Conservation (phyloP, 305 asterid species). For the Stenogyne calaminthoides region DNA sequence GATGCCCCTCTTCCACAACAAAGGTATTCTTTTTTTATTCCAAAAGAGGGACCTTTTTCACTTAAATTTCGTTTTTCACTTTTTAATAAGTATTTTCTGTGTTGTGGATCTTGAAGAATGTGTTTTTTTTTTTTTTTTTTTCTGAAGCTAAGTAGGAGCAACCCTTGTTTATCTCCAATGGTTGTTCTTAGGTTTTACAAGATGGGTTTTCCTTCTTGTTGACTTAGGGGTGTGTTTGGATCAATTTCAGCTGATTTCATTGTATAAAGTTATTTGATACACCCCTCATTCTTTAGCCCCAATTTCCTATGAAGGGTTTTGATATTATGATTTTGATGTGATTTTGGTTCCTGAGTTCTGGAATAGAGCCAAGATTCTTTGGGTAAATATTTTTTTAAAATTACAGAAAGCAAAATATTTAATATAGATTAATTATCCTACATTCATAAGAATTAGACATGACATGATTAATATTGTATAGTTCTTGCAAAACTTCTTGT, state of each 20-base stretch:
- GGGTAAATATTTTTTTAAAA: not conserved
- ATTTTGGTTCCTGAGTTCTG: not conserved
- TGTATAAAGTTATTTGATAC: not conserved
- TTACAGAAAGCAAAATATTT: not conserved
- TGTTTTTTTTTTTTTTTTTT: not conserved
- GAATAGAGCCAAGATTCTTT: not conserved
- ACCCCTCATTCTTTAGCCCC: not conserved
- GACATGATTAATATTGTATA: too few relatives aligned
- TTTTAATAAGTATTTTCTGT: not conserved
- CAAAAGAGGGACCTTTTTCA: not conserved
- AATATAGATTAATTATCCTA: not conserved
- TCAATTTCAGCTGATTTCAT: not conserved
- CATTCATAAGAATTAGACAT: not conserved
- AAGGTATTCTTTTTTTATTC: conserved; percentile 20
- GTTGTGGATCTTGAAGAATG: conserved; percentile 2
- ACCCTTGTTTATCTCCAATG: not conserved
- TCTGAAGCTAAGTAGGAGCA: not conserved
- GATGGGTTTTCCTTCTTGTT: not conserved
- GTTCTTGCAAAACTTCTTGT: not conserved
- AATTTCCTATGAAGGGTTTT: not conserved
- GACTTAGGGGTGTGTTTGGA: not conserved
- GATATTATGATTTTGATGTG: not conserved
- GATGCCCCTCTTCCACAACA: conserved; percentile 26
- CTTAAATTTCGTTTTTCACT: not conserved
- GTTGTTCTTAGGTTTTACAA: not conserved